Percentiles rank a stretch among this genome's conserved stretches.
These are phyloP conservation scores for Suillus sp. DNA, from an alignment of 768 basidiomycete species.

Conservation along the genomic window DNA sequence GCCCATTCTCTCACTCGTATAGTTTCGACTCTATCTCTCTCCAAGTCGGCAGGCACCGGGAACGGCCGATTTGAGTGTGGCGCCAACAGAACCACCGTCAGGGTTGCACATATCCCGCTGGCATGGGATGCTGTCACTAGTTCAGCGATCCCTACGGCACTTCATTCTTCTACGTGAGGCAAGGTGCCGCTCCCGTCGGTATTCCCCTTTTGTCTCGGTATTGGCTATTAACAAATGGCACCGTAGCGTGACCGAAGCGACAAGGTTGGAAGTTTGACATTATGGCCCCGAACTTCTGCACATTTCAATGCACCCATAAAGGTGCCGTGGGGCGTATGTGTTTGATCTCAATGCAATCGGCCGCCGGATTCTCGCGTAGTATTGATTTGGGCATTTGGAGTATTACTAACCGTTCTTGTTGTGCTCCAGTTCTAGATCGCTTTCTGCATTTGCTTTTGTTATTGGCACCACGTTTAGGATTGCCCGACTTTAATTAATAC, in stretches of 20 bases:
- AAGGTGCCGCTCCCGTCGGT: neutral
- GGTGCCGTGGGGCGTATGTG: neutral
- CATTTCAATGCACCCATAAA: neutral
- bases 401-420: too few relatives aligned
- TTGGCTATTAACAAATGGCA: neutral
- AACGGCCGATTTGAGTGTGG: conserved; percentile 58
- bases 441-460: neutral
- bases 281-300: neutral
- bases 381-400: neutral
- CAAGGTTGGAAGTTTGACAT: neutral
- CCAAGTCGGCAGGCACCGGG: conserved; percentile 43
- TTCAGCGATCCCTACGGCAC: conserved; percentile 47
- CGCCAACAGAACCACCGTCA: conserved; percentile 52
- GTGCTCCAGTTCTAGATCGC: neutral
- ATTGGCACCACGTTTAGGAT: neutral
- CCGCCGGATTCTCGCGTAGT: neutral
- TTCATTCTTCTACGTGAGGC: conserved; percentile 35
- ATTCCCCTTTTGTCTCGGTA: neutral
- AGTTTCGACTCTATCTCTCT: conserved; percentile 57
- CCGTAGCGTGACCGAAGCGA: neutral
- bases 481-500: neutral
- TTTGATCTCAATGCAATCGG: neutral
- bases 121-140: conserved; percentile 57
- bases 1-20: conserved; percentile 51
- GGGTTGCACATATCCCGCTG: conserved; percentile 61